Percentiles rank a stretch among this genome's conserved stretches.
phyloP scores from a whole-genome alignment of 2,329 filamentous ascomycete species.

The Arthrinium phaeospermum region DNA sequence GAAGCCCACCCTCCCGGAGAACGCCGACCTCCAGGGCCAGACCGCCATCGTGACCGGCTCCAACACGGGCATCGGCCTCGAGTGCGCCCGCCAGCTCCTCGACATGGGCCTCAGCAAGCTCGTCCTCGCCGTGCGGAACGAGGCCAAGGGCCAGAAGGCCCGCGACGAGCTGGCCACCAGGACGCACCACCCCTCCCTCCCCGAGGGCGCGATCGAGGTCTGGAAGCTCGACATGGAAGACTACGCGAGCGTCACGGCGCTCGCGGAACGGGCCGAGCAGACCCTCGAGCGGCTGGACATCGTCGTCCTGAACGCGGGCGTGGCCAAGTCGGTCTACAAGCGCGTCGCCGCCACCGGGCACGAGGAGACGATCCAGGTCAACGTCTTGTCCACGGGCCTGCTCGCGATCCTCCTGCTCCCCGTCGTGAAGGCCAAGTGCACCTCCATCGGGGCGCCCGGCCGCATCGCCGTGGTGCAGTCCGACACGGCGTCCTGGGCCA shows the following conservation, averaged over 20 bases:
- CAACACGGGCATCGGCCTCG: conserved; percentile 40
- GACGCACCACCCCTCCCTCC: conserved; percentile 25
- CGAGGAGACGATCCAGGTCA: conserved; percentile 54
- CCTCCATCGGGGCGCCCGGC: background rate
- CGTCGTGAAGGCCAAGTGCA: conserved; percentile 31
- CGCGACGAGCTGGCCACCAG: background rate
- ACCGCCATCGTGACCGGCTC: conserved; percentile 39
- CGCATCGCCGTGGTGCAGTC: conserved; percentile 33
- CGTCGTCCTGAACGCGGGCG: conserved; percentile 43
- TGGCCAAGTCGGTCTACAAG: conserved; percentile 28
- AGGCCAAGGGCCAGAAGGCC: conserved; percentile 33
- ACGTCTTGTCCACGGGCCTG: conserved; percentile 56
- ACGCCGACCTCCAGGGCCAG: conserved; percentile 7
- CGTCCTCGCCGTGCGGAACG: conserved; percentile 39
- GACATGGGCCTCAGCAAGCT: conserved; percentile 35
- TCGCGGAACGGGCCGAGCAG: conserved; percentile 39
- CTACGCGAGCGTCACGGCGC: conserved; percentile 45
- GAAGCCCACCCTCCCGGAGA: background rate
- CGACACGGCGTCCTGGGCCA: conserved; percentile 29
- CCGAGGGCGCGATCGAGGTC: conserved; percentile 38
- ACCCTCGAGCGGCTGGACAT: conserved; percentile 45
- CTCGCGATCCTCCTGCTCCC: conserved; percentile 53
- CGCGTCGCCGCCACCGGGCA: conserved; percentile 32
- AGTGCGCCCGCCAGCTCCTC: conserved; percentile 39
- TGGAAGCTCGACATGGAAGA: conserved; percentile 48